phyloP scores from a whole-genome alignment of 805 yeast genomes.

The Huiozyma sinensis region DNA sequence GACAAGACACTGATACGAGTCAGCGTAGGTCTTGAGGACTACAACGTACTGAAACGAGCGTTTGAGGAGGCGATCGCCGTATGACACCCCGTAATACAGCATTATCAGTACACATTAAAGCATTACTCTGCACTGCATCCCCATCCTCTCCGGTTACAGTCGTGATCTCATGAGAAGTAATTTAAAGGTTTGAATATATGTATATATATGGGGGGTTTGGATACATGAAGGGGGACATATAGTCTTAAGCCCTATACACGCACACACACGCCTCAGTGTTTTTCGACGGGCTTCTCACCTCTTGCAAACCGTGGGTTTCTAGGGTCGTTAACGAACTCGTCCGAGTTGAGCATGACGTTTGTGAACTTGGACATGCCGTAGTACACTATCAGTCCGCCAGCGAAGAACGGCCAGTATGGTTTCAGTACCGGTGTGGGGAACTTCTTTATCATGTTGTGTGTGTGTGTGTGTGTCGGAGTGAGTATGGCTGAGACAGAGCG shows the following conservation, averaged over 20 bases:
- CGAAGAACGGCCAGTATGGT: slow-evolving; percentile 82
- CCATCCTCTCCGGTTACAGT: too few relatives aligned
- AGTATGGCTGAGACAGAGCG: too few relatives aligned
- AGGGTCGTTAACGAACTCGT: slow-evolving; percentile 86
- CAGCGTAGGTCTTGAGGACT: slow-evolving; percentile 77
- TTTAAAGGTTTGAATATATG: too few relatives aligned
- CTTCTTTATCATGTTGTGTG: slow-evolving; percentile 28
- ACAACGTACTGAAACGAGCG: slow-evolving; percentile 40
- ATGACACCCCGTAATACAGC: too few relatives aligned
- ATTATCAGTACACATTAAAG: too few relatives aligned
- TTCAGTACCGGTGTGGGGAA: slow-evolving; percentile 40
- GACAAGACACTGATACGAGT: slow-evolving; percentile 24
- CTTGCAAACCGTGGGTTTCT: slow-evolving; percentile 83
- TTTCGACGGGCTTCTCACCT: slow-evolving; percentile 34
- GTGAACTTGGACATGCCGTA: slow-evolving; percentile 62
- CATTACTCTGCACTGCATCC: too few relatives aligned
- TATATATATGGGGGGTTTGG: too few relatives aligned
- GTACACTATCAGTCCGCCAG: slow-evolving; percentile 70
- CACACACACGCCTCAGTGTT: too few relatives aligned
- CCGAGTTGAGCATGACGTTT: slow-evolving; percentile 55
- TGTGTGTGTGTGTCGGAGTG: background rate
- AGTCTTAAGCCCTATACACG: too few relatives aligned
- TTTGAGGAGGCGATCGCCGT: slow-evolving; percentile 43
- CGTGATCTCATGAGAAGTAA: too few relatives aligned
- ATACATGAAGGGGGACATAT: too few relatives aligned